Evolutionary conservation across 2,329 filamentous ascomycete species (phyloP).

Genomic region (Scedosporium aurantiacum): DNA sequence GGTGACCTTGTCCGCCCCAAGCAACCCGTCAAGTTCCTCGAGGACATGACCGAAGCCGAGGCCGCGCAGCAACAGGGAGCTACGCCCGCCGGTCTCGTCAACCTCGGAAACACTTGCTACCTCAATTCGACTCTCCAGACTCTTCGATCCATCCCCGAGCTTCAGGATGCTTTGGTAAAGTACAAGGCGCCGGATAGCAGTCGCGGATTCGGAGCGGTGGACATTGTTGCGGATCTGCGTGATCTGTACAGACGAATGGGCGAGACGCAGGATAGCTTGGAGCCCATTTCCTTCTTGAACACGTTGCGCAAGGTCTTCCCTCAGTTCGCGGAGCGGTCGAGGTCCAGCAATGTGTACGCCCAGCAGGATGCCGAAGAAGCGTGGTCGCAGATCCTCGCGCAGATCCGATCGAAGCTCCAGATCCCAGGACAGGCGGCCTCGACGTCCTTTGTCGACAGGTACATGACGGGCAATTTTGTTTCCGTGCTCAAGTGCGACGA

Average conservation of each 20-base stretch:
- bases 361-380: slow-evolving; percentile 98
- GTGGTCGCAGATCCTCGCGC: slow-evolving; percentile 88
- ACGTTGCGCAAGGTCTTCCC: slow-evolving; percentile 71
- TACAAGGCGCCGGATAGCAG: slow-evolving; percentile 47
- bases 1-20: slow-evolving; percentile 58
- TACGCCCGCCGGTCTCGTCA: slow-evolving; percentile 77
- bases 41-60: slow-evolving; percentile 97
- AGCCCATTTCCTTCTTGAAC: slow-evolving; percentile 71
- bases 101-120: slow-evolving; percentile 96
- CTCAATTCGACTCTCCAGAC: slow-evolving; percentile 96
- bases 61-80: slow-evolving; percentile 72
- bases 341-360: slow-evolving; percentile 74
- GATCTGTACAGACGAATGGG: slow-evolving; percentile 84
- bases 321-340: slow-evolving; percentile 84
- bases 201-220: slow-evolving; percentile 9
- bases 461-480: slow-evolving; percentile 74
- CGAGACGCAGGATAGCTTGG: slow-evolving; percentile 77
- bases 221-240: slow-evolving; percentile 47
- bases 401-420: slow-evolving; percentile 68
- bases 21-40: slow-evolving; percentile 75
- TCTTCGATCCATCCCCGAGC: slow-evolving; percentile 76
- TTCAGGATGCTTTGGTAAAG: slow-evolving; percentile 64
- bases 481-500: slow-evolving; percentile 71
- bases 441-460: slow-evolving; percentile 75
- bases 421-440: slow-evolving; percentile 39